Base-by-base conservation (phyloP, 2,329 filamentous ascomycete species). In the Apiospora phragmitis region DNA sequence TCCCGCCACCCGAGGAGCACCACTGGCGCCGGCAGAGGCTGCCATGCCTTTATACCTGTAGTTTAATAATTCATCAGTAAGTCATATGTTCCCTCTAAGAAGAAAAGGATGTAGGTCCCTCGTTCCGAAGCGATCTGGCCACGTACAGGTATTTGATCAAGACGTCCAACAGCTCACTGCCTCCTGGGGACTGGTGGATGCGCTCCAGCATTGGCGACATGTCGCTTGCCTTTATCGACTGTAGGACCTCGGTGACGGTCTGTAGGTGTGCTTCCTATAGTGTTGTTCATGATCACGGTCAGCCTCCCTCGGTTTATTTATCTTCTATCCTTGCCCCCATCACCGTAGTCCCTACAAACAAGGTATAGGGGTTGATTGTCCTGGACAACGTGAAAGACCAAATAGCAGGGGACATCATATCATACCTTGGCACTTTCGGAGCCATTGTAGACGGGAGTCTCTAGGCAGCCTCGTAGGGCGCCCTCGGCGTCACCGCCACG, bases 71-170 rank as follows among this genome's bases (percentile, higher is more conserved):
- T 55, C 72, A 16, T 42, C 18, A 65, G 47, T 38, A 49, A 43
- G 29, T n/a, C 24, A n/a, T 42, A 65, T 2, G 62, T 24, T 29
- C 24, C 12, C 11, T 51, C n/a, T 51, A 5, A 16, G 2, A 26
- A 26, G 1, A 26, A 26, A 26, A 9, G n/a, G n/a, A 24, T 11
- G 47, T 8, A 16, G 21, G 35, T 11, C 32, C 24, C n/a, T 21
- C 18, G 21, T 21, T 18, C 9, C 9, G 12, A 29, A 21, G 41
- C 4, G 3, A 35, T 67, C 38, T 9, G 14, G 65, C 42, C 26
- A 86, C 92, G 78, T 89, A 98, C 91, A 98, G 86, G 84, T 98
- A 99, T 86, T 99, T 99, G 93, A 97, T 97, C 81, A 99, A 85
- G 68, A 95, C 94, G 81, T 99, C 96, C 75, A 97, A 85, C 72